phyloP scores from a whole-genome alignment of 2,329 filamentous ascomycete genomes.

The Monosporascus sp. region DNA sequence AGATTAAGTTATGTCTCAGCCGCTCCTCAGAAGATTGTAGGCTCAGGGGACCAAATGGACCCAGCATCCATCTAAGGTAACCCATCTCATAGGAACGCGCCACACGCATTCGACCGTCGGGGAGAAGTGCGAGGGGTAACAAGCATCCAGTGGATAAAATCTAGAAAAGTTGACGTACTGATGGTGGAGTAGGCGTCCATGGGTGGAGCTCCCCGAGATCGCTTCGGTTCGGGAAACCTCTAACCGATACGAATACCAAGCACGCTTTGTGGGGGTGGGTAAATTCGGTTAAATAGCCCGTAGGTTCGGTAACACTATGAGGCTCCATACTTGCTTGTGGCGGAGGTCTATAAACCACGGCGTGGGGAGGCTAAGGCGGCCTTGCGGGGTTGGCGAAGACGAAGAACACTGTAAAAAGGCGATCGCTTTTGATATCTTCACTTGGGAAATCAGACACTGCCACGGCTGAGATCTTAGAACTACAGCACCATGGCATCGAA shows the following conservation, averaged over 20 bases:
- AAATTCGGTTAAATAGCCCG: not conserved
- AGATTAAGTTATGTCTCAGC: not conserved
- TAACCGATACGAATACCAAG: not conserved
- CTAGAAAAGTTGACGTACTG: not conserved
- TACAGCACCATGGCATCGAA: conserved; percentile 25
- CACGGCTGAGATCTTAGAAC: not conserved
- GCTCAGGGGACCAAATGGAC: not conserved
- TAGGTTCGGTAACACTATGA: not conserved
- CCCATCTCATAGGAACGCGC: not conserved
- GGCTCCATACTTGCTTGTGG: not conserved
- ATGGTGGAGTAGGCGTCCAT: not conserved
- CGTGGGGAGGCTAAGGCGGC: too few relatives aligned
- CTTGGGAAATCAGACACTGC: not conserved
- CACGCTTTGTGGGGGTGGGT: not conserved
- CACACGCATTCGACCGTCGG: not conserved
- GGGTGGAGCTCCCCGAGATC: not conserved
- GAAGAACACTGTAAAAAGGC: too few relatives aligned
- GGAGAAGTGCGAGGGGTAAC: not conserved
- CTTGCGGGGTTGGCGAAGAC: too few relatives aligned
- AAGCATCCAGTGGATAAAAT: not conserved
- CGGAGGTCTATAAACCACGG: too few relatives aligned
- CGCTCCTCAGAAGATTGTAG: not conserved
- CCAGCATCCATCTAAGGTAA: not conserved
- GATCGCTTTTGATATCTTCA: too few relatives aligned
- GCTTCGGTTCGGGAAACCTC: not conserved